Conservation (phyloP, 2,329 filamentous ascomycete species). For the Calonectria henricotiae region DNA sequence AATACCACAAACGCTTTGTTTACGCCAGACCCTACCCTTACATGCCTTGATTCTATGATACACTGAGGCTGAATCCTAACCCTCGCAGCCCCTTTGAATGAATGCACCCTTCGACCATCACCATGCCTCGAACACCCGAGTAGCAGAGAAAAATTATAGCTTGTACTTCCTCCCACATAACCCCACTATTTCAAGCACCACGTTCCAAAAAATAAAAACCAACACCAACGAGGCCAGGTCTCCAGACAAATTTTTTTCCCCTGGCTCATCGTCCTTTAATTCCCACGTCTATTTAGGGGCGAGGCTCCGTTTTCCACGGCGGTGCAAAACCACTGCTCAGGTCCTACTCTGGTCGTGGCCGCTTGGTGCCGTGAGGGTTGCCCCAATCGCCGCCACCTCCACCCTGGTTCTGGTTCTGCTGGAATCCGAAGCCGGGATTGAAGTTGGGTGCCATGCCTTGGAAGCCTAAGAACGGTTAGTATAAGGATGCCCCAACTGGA, state of each 20-base stretch:
- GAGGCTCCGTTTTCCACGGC: constrained; percentile 9
- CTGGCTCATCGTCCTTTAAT: not conserved
- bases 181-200: constrained; percentile 15
- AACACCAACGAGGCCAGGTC: constrained; percentile 1
- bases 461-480: constrained; percentile 68
- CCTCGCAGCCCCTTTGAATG: constrained; percentile 34
- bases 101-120: constrained; percentile 23
- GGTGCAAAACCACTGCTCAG: constrained; percentile 21
- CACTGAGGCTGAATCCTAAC: constrained; percentile 39
- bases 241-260: not conserved
- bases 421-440: constrained; percentile 79
- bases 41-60: constrained; percentile 51
- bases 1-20: constrained; percentile 32
- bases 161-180: constrained; percentile 4
- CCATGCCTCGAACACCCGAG: constrained; percentile 19
- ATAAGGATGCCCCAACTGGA: not conserved
- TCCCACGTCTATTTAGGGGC: not conserved
- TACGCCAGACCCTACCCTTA: constrained; percentile 51
- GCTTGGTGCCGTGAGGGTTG: constrained; percentile 87
- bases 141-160: constrained; percentile 18
- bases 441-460: constrained; percentile 80
- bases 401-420: constrained; percentile 62
- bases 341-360: constrained; percentile 79
- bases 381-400: constrained; percentile 74
- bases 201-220: constrained; percentile 21